These are phyloP conservation scores for Neonectria faginata DNA, from an alignment of 2,329 filamentous ascomycete species.

Conservation along the genomic window DNA sequence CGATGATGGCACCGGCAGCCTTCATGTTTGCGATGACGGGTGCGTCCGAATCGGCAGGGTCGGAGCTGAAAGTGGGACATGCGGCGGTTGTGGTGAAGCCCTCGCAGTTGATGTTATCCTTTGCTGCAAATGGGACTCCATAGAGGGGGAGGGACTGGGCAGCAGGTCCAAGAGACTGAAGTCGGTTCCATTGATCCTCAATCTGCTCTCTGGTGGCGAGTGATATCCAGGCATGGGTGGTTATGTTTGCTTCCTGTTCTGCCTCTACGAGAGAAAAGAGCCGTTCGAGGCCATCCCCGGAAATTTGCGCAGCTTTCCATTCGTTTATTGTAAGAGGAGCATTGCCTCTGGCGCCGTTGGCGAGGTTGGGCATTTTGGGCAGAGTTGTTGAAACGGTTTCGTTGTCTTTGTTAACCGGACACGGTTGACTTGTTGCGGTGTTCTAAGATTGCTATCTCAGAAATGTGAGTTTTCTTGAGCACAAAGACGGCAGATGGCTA, in stretches of 20 bases:
- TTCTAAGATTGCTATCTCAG: neutral
- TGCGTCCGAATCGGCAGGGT: constrained; percentile 58
- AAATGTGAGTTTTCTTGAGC: neutral
- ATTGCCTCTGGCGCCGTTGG: neutral
- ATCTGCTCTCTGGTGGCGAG: constrained; percentile 47
- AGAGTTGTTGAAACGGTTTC: neutral
- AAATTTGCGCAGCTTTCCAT: constrained; percentile 44
- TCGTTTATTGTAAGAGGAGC: constrained; percentile 39
- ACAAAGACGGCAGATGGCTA: neutral
- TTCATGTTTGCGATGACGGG: constrained; percentile 62
- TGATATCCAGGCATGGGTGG: constrained; percentile 49
- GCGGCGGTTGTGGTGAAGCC: constrained; percentile 65
- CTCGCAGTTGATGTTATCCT: constrained; percentile 67
- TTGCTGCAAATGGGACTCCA: constrained; percentile 68
- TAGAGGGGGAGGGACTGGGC: constrained; percentile 58
- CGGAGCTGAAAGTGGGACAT: constrained; percentile 61
- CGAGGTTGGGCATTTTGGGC: neutral
- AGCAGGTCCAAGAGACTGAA: constrained; percentile 27
- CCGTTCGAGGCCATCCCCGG: constrained; percentile 43
- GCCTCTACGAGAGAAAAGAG: constrained; percentile 42
- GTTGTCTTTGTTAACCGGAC: neutral
- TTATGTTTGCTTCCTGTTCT: constrained; percentile 33
- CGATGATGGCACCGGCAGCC: constrained; percentile 64
- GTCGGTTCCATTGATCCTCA: constrained; percentile 30
- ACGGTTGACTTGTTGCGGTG: neutral